A percentile compares a stretch with the other conserved stretches of the same genome.
Conservation (phyloP, 2,329 filamentous ascomycete species). For the Geosmithia flava region DNA sequence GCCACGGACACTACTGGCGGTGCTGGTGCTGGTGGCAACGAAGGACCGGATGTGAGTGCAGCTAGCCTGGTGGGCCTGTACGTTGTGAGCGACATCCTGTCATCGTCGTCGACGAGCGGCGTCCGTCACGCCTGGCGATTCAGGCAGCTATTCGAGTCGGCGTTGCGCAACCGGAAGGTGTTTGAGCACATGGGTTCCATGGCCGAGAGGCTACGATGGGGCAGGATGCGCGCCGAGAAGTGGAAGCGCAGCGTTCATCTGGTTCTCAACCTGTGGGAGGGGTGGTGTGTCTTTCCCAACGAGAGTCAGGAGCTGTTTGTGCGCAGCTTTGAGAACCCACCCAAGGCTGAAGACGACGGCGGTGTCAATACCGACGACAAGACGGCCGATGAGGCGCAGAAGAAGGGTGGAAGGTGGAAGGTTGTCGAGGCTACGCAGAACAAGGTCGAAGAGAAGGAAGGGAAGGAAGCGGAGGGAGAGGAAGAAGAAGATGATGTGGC, state of each 20-base stretch:
- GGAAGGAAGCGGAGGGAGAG: constrained; percentile 33
- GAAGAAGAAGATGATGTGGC: constrained; percentile 25
- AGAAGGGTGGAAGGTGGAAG: constrained; percentile 35
- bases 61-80: constrained; percentile 75
- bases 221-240: constrained; percentile 69
- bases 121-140: constrained; percentile 82
- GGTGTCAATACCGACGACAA: constrained; percentile 15
- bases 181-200: constrained; percentile 68
- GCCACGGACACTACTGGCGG: too few species aligned
- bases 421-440: constrained; percentile 26
- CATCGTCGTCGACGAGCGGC: constrained; percentile 61
- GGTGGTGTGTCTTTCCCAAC: constrained; percentile 61
- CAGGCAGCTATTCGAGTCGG: constrained; percentile 64
- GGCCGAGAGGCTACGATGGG: constrained; percentile 64
- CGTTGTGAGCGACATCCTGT: constrained; percentile 64
- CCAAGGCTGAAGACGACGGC: constrained; percentile 17
- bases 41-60: constrained; percentile 48
- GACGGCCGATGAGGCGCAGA: constrained; percentile 13
- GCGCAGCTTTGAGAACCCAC: constrained; percentile 56
- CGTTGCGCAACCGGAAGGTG: constrained; percentile 52
- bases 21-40: too few species aligned
- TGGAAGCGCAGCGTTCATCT: constrained; percentile 67
- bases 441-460: constrained; percentile 29
- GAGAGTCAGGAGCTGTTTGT: constrained; percentile 62
- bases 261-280: constrained; percentile 59